A percentile compares a stretch with the other conserved stretches of the same genome.
phyloP scores from a whole-genome alignment of 1,139 yeast species.

The Yamadazyma sp. region DNA sequence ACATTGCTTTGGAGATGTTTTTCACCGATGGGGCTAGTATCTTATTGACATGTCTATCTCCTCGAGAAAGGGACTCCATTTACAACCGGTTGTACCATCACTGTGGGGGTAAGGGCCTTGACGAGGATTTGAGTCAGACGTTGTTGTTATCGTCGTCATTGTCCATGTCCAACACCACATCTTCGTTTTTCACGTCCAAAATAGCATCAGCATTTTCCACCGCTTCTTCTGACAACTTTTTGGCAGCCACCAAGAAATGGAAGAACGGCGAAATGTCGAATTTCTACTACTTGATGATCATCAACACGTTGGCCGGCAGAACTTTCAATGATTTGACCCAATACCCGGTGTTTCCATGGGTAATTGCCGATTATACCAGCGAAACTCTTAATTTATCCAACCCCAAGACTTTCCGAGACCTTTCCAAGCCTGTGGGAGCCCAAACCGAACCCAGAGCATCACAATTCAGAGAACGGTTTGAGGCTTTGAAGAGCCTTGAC shows the following conservation, averaged over 20 bases:
- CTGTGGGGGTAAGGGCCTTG: conserved; percentile 49
- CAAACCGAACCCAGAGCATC: conserved; percentile 59
- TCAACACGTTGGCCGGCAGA: conserved; percentile 82
- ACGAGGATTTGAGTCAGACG: conserved; percentile 52
- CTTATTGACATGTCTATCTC: conserved; percentile 55
- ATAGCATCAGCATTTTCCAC: conserved; percentile 38
- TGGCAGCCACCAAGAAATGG: conserved; percentile 69
- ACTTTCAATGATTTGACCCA: conserved; percentile 86
- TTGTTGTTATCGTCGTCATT: conserved; percentile 43
- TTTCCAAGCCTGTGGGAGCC: conserved; percentile 89
- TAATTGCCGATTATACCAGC: conserved; percentile 75
- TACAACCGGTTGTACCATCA: conserved; percentile 46
- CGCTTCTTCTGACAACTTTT: conserved; percentile 26
- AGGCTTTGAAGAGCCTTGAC: conserved; percentile 57
- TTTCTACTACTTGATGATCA: conserved; percentile 72
- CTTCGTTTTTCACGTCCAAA: conserved; percentile 29
- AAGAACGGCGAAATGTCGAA: conserved; percentile 73
- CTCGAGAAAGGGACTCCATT: conserved; percentile 55
- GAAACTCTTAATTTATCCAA: conserved; percentile 59
- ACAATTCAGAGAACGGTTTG: conserved; percentile 67
- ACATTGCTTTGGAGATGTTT: conserved; percentile 75
- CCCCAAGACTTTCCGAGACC: conserved; percentile 65
- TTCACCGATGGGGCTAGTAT: conserved; percentile 71
- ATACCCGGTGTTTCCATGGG: conserved; percentile 91
- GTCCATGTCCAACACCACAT: conserved; percentile 15